Base-by-base conservation (phyloP, 768 basidiomycete species). In the Boletus fagicola region DNA sequence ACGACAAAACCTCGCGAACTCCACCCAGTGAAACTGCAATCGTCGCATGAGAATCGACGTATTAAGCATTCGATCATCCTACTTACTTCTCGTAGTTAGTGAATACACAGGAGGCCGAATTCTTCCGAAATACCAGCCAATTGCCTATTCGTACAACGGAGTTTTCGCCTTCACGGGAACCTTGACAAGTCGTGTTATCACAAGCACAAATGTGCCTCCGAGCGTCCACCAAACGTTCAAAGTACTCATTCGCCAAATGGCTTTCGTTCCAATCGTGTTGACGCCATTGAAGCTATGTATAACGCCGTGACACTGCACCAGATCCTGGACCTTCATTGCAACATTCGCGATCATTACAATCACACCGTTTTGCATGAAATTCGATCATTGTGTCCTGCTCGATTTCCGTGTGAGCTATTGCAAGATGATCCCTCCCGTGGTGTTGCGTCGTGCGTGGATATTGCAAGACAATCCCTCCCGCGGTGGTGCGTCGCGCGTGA, bases 161-260 rank as follows among this genome's bases (percentile, higher is more conserved):
- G 30, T 10, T 40, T 62, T 49, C 50, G 80, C 83, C 75, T 80
- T 82, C 28, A 72, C 70, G 5, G 82, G 82, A 11, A 83, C 78
- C 64, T 82, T 83, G 12, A 81, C 81, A 5, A 84, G 72, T n/a
- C 83, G 68, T 1, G 82, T 77, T 51, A 83, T 77, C 10, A 82
- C 80, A n/a, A 84, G 74, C 31, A 83, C 79, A 20, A 83, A 67
- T 0, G 83, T 84, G 15, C 82, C 83, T 28, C 81, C 81, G 1
- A 84, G 70, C 13, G 82, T 85, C 83, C 82, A 84, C 82, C 82
- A 84, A 28, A 84, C 72, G 58, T 79, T 81, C 68, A 83, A 78
- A 16, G 76, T 68, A 58, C 82, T 82, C 79, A 83, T 79, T 4
- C 75, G 73, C 1, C 81, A 81, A 31, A 84, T 80, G 5, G 79